A percentile compares a stretch with the other conserved stretches of the same genome.
Conservation (phyloP, 2,329 filamentous ascomycete species). For the Scedosporium boydii region DNA sequence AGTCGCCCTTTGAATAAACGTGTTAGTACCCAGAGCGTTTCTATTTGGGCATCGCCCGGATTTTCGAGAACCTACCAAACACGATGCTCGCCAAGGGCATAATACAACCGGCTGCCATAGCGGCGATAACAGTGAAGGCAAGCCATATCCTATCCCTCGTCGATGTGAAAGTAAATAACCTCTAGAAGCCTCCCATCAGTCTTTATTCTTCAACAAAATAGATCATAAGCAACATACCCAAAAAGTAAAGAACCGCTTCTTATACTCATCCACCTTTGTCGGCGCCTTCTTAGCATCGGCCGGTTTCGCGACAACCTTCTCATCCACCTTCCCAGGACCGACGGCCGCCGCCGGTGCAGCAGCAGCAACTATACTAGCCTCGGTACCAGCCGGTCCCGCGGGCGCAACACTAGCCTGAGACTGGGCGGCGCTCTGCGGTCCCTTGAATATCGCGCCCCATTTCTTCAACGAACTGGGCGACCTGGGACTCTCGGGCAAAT, state of each 20-base stretch:
- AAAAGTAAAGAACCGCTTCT: not conserved
- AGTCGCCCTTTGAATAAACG: conserved; percentile 13
- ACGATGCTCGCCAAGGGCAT: conserved; percentile 24
- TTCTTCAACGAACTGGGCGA: not conserved
- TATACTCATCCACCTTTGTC: conserved; percentile 1
- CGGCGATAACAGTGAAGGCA: conserved; percentile 6
- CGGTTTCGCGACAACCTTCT: not conserved
- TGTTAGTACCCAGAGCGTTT: not conserved
- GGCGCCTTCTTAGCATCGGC: not conserved
- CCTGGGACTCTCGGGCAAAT: conserved; percentile 2
- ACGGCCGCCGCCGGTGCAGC: not conserved
- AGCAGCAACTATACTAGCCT: not conserved
- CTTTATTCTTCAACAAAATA: not conserved
- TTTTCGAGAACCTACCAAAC: conserved; percentile 16
- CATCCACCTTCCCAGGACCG: not conserved
- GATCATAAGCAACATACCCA: not conserved
- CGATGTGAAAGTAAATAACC: conserved; percentile 7
- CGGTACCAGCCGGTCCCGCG: not conserved
- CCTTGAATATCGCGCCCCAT: not conserved
- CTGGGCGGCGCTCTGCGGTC: not conserved
- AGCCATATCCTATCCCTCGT: conserved; percentile 5
- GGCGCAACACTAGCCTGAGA: not conserved
- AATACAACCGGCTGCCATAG: conserved; percentile 11
- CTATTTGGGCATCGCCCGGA: not conserved
- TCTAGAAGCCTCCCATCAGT: conserved; percentile 5